A percentile compares a stretch with the other conserved stretches of the same genome.
These are phyloP conservation scores for Fusarium gaditjirri DNA, from an alignment of 2,329 filamentous ascomycete species.

Conservation along the genomic window DNA sequence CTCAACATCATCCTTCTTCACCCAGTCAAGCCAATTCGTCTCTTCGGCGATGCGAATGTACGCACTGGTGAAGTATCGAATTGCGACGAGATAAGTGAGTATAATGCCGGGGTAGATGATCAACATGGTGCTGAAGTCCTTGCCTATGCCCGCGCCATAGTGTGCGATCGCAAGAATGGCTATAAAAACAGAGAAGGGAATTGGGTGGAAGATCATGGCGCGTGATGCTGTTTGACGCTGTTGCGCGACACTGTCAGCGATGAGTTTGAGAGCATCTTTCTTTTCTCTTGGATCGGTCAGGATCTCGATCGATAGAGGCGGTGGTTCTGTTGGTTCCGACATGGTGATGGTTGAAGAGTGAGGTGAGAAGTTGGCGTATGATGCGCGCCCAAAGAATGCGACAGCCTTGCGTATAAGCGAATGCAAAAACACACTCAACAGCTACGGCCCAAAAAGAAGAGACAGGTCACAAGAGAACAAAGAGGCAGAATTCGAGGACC, in stretches of 20 bases:
- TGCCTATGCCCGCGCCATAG: conserved; percentile 50
- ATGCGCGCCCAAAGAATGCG: neutral
- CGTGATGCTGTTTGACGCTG: conserved; percentile 76
- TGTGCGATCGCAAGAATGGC: conserved; percentile 54
- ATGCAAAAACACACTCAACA: neutral
- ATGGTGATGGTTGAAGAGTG: neutral
- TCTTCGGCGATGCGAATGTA: conserved; percentile 73
- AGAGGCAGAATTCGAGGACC: neutral
- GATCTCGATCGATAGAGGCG: conserved; percentile 69
- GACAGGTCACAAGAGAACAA: neutral
- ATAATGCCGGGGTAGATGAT: conserved; percentile 69
- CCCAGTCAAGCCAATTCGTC: conserved; percentile 71
- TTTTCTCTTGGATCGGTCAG: conserved; percentile 66
- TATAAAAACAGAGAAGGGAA: conserved; percentile 58
- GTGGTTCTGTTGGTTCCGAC: conserved; percentile 53
- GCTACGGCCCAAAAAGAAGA: neutral
- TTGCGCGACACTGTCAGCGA: conserved; percentile 85
- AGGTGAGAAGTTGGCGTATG: neutral
- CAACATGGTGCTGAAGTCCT: conserved; percentile 64
- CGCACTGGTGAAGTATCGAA: conserved; percentile 68
- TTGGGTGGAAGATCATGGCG: conserved; percentile 71
- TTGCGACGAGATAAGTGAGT: conserved; percentile 69
- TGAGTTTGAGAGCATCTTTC: conserved; percentile 73
- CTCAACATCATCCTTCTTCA: conserved; percentile 51
- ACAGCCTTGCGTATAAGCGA: neutral